phyloP scores from a whole-genome alignment of 2,329 filamentous ascomycete species.

The Ascochyta fabae region DNA sequence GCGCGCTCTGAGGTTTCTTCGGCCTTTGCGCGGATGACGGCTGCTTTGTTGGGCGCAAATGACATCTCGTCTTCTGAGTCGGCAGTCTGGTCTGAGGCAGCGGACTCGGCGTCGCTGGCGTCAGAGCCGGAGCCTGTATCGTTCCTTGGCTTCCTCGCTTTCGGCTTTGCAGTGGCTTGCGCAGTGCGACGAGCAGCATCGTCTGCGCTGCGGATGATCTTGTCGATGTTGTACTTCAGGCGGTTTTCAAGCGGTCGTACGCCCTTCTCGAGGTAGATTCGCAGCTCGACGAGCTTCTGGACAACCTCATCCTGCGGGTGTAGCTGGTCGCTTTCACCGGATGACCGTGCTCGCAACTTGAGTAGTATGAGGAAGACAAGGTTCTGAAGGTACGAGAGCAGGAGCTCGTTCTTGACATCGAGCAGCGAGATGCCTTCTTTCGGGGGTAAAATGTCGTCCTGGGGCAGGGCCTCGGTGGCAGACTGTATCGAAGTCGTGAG shows the following conservation, averaged over 20 bases:
- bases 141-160: constrained; percentile 37
- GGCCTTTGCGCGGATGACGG: constrained; percentile 45
- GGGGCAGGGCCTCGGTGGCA: constrained; percentile 59
- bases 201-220: constrained; percentile 86
- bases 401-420: constrained; percentile 95
- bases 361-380: constrained; percentile 85
- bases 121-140: constrained; percentile 52
- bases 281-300: constrained; percentile 85
- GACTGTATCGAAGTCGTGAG: constrained; percentile 70
- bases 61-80: constrained; percentile 64
- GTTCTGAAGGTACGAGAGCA: constrained; percentile 94
- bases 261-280: constrained; percentile 93
- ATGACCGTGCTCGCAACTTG: constrained; percentile 64
- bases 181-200: constrained; percentile 58
- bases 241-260: constrained; percentile 88
- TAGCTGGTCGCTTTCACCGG: constrained; percentile 42
- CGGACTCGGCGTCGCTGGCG: constrained; percentile 46
- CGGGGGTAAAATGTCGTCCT: constrained; percentile 69
- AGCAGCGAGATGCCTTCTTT: constrained; percentile 91
- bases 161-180: constrained; percentile 30
- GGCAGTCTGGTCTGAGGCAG: constrained; percentile 35
- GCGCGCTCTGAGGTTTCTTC: constrained; percentile 26
- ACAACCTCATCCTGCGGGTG: constrained; percentile 72
- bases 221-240: constrained; percentile 94
- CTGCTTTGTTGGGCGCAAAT: constrained; percentile 66